Evolutionary conservation across 352 stramenopile genomes (phyloP).

Genomic region (Phytopythium cucurbitacearum): DNA sequence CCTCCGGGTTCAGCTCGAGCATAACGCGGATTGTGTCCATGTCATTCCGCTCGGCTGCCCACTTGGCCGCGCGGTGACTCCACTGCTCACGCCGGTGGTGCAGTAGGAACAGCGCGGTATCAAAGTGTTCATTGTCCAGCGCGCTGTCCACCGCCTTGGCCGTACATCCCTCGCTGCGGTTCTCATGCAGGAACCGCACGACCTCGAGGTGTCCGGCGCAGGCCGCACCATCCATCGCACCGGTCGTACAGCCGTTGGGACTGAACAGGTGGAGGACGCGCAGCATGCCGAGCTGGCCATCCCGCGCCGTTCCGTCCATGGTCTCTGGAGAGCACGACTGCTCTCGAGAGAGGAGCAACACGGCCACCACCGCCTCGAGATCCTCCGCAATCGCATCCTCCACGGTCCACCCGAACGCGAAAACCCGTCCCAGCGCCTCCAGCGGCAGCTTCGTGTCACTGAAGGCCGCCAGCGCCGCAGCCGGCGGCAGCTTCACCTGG

Average conservation of each 20-base stretch:
- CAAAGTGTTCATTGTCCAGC: slow-evolving; percentile 23
- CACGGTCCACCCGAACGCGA: slow-evolving; percentile 38
- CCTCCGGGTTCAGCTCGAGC: slow-evolving; percentile 22
- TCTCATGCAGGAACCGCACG: slow-evolving; percentile 42
- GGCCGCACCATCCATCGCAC: slow-evolving; percentile 28
- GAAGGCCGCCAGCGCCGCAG: slow-evolving; percentile 11
- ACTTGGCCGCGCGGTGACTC: slow-evolving; percentile 26
- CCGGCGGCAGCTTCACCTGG: too few species aligned
- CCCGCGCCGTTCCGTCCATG: slow-evolving; percentile 36
- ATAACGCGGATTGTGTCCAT: slow-evolving; percentile 24
- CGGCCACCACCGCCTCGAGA: slow-evolving; percentile 26
- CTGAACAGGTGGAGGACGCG: slow-evolving; percentile 45
- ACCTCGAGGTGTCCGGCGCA: slow-evolving; percentile 25
- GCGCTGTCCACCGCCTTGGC: slow-evolving; percentile 26
- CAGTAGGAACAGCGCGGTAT: slow-evolving; percentile 26
- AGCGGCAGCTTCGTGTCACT: slow-evolving; percentile 24
- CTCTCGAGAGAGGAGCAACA: slow-evolving; percentile 28
- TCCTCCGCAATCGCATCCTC: slow-evolving; percentile 20
- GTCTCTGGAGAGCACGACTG: slow-evolving; percentile 30
- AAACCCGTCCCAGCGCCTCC: slow-evolving; percentile 41
- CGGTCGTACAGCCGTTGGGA: slow-evolving; percentile 36
- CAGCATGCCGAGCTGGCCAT: slow-evolving; percentile 36
- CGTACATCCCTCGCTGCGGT: slow-evolving; percentile 32
- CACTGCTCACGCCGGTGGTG: slow-evolving; percentile 27
- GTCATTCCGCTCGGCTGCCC: slow-evolving; percentile 33